These are phyloP conservation scores for Ambrosiella beaveri DNA, from an alignment of 2,329 filamentous ascomycete species.

Conservation along the genomic window DNA sequence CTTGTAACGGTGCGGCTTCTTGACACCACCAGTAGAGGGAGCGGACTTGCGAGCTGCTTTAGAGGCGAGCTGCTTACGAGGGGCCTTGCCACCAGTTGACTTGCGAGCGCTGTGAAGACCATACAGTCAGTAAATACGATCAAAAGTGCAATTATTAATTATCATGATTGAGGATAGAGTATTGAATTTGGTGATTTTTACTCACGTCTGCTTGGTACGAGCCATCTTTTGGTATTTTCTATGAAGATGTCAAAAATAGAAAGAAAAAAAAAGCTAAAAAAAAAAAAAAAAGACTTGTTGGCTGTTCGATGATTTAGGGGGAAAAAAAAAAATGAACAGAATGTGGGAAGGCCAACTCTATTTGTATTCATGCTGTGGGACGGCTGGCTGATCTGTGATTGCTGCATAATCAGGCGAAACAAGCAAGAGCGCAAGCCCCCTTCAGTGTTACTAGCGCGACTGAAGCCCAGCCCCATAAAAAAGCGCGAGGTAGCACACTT, in stretches of 20 bases:
- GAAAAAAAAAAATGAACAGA: conserved; percentile 14
- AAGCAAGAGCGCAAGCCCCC: not conserved
- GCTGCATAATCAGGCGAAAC: not conserved
- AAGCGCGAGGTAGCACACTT: not conserved
- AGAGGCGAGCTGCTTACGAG: conserved; percentile 93
- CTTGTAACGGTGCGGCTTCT: conserved; percentile 87
- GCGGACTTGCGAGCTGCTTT: conserved; percentile 98
- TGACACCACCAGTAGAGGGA: conserved; percentile 90
- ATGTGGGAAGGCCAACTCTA: conserved; percentile 6
- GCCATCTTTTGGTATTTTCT: conserved; percentile 34
- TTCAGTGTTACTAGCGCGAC: not conserved
- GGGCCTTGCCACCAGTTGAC: conserved; percentile 64
- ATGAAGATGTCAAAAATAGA: conserved; percentile 18
- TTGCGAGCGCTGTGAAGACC: conserved; percentile 36
- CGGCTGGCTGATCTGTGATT: conserved; percentile 15
- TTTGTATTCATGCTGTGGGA: conserved; percentile 19
- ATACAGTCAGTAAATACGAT: not conserved
- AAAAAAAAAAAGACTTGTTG: conserved; percentile 20
- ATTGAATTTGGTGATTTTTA: not conserved
- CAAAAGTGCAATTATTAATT: not conserved
- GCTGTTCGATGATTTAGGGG: conserved; percentile 23
- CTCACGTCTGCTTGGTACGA: conserved; percentile 43
- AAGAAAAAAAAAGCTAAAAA: conserved; percentile 18
- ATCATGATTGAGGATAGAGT: not conserved
- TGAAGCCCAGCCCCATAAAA: conserved; percentile 4